phyloP scores from a whole-genome alignment of 352 stramenopile species.

The Phytophthora rubi region DNA sequence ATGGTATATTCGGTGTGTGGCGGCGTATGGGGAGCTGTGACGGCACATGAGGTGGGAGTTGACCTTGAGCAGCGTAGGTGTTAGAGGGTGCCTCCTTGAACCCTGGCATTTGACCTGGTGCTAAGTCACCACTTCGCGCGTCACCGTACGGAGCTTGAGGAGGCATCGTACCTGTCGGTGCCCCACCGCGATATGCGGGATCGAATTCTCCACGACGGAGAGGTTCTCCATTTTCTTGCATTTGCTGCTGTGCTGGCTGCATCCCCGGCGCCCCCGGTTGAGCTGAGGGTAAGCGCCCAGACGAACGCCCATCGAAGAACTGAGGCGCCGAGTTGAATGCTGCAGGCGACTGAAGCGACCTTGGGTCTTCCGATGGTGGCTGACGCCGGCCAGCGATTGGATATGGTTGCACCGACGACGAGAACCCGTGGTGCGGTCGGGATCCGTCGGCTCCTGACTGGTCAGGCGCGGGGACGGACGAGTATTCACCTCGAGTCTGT shows the following conservation, averaged over 20 bases:
- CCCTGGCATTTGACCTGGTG: conserved; percentile 10
- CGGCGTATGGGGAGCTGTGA: conserved; percentile 33
- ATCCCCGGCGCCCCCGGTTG: conserved; percentile 15
- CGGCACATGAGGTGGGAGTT: conserved; percentile 20
- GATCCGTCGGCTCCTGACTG: conserved; percentile 16
- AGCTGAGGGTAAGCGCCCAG: conserved; percentile 10
- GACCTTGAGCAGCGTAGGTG: conserved; percentile 26
- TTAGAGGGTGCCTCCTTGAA: conserved; percentile 20
- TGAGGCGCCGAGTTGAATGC: conserved; percentile 15
- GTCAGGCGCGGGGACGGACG: conserved; percentile 15
- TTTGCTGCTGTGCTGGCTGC: conserved; percentile 28
- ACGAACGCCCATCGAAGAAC: conserved; percentile 30
- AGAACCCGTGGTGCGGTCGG: conserved; percentile 30
- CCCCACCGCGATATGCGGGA: conserved; percentile 15
- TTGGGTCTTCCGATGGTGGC: conserved; percentile 24
- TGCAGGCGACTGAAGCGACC: conserved; percentile 18
- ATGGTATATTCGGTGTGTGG: conserved; percentile 54
- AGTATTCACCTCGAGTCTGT: conserved; percentile 29
- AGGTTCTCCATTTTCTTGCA: conserved; percentile 19
- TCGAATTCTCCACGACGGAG: conserved; percentile 31
- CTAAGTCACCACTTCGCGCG: conserved; percentile 20
- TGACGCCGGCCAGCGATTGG: conserved; percentile 27
- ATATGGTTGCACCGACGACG: conserved; percentile 25
- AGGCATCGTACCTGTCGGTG: conserved; percentile 6
- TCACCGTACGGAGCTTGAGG: conserved; percentile 23